These are phyloP conservation scores for Syncephalis fuscata DNA, from an alignment of 371 early-diverging fungal species.

Conservation along the genomic window DNA sequence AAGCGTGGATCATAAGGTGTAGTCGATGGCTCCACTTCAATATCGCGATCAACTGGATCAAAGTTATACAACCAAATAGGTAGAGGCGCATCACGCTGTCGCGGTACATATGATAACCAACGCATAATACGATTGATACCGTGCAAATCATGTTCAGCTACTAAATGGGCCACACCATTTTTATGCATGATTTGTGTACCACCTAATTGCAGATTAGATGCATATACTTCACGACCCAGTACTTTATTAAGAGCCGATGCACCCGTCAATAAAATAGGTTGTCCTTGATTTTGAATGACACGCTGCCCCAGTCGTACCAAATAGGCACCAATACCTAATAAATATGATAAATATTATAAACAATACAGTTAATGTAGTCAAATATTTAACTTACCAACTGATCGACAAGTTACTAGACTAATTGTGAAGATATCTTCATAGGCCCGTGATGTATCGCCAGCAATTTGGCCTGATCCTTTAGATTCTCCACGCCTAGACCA, in stretches of 20 bases:
- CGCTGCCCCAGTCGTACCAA: conserved; percentile 96
- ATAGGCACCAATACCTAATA: conserved; percentile 86
- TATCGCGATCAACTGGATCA: conserved; percentile 56
- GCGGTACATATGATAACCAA: conserved; percentile 91
- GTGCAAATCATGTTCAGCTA: conserved; percentile 86
- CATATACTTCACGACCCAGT: conserved; percentile 94
- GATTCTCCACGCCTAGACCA: conserved; percentile 97
- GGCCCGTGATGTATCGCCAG: conserved; percentile 92
- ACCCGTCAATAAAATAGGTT: conserved; percentile 97
- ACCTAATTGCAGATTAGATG: conserved; percentile 95
- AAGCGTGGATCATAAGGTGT: conserved; percentile 84
- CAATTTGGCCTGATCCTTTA: conserved; percentile 96
- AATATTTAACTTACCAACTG: conserved; percentile 45
- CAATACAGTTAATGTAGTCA: not conserved
- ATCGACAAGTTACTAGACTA: conserved; percentile 93
- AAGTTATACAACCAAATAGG: conserved; percentile 24
- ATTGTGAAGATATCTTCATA: conserved; percentile 96
- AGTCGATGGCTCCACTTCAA: conserved; percentile 62
- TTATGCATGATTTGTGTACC: conserved; percentile 98
- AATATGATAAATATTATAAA: not conserved
- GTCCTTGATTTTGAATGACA: conserved; percentile 91
- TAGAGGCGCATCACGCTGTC: conserved; percentile 36
- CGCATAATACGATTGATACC: conserved; percentile 84
- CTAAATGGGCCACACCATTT: conserved; percentile 95
- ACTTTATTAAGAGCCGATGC: conserved; percentile 97